A percentile compares a stretch with the other conserved stretches of the same genome.
Evolutionary conservation across 257 asterid genomes (phyloP).

Genomic region (Hygrophila difformis): DNA sequence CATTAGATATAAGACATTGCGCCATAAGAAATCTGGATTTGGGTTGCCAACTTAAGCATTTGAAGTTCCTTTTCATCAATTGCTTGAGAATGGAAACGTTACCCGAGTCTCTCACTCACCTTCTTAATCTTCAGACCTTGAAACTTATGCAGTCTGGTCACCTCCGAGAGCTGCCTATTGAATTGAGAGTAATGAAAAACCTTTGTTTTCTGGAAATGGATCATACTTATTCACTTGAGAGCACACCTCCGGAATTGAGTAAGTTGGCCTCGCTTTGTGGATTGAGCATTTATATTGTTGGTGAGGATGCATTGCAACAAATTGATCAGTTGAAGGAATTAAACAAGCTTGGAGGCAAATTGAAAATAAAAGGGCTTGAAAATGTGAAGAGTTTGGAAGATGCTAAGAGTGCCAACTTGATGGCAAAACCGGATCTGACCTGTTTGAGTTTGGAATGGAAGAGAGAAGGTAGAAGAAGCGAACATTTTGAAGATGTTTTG

Average conservation of each 20-base stretch:
- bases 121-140: conserved; percentile 20
- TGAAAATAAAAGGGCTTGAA: conserved; percentile 20
- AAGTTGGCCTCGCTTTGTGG: conserved; percentile 8
- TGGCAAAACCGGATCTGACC: conserved; percentile 3
- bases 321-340: conserved; percentile 21
- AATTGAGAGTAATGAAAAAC: conserved; percentile 16
- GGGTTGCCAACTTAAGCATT: conserved; percentile 7
- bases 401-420: conserved; percentile 19
- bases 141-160: not conserved
- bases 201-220: conserved; percentile 17
- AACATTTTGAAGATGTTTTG: conserved; percentile 13
- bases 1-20: not conserved
- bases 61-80: conserved; percentile 6
- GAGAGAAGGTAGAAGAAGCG: not conserved
- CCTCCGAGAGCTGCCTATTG: conserved; percentile 16
- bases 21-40: not conserved
- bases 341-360: conserved; percentile 11
- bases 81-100: not conserved
- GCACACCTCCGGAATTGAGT: conserved; percentile 20
- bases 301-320: conserved; percentile 13
- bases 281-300: conserved; percentile 25
- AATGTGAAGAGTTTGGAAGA: conserved; percentile 14
- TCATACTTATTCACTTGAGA: not conserved
- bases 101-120: conserved; percentile 18
- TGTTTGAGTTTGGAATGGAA: conserved; percentile 16